Percentiles rank a stretch among this genome's conserved stretches.
Conservation (phyloP, 495 filamentous ascomycete genomes). For the Penicillium egyptiacum region DNA sequence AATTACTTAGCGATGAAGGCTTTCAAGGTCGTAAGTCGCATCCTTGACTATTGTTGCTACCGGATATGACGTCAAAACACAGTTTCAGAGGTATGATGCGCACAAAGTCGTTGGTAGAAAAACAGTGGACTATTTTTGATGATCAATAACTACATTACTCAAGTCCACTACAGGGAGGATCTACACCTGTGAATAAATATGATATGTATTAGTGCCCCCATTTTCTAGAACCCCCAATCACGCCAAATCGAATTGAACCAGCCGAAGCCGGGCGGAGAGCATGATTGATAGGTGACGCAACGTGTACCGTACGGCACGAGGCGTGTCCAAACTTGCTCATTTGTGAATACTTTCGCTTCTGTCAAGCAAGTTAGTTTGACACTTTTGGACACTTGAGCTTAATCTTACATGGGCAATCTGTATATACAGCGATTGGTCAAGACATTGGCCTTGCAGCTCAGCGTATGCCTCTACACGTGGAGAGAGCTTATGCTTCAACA, state of each 20-base stretch:
- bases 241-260: neutral
- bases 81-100: neutral
- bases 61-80: neutral
- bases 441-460: neutral
- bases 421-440: neutral
- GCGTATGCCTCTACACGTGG: neutral
- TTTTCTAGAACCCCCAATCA: neutral
- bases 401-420: neutral
- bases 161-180: neutral
- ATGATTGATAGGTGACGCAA: slow-evolving; percentile 12
- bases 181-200: neutral
- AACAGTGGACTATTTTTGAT: neutral
- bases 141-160: neutral
- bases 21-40: neutral
- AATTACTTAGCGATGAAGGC: neutral
- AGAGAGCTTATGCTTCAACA: neutral
- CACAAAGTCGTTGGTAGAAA: neutral
- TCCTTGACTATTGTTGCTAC: neutral
- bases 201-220: neutral
- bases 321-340: slow-evolving; percentile 5
- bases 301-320: neutral
- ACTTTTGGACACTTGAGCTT: too few relatives aligned
- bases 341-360: neutral
- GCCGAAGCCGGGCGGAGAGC: neutral
- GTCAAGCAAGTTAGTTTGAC: neutral